These are phyloP conservation scores for Malus sylvestris DNA, from an alignment of 306 rosid genomes.

Conservation along the genomic window DNA sequence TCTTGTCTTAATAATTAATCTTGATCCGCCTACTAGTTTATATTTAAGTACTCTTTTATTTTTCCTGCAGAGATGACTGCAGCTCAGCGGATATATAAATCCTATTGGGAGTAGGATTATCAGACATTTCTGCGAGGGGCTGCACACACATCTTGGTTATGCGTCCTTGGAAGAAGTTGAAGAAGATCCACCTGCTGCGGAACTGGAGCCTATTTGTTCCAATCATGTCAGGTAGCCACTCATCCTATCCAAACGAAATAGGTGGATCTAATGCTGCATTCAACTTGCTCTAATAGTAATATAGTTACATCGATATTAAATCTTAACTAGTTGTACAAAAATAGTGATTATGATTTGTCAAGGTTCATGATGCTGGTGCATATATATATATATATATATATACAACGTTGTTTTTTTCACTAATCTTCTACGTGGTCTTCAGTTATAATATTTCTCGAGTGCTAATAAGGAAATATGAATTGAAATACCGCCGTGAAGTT, in stretches of 20 bases:
- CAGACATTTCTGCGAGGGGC: conserved; percentile 82
- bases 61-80: conserved; percentile 64
- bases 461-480: no score
- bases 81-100: conserved; percentile 89
- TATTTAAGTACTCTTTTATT: not conserved
- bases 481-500: no score
- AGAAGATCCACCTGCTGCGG: conserved; percentile 96
- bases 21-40: not conserved
- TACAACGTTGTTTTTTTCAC: no score
- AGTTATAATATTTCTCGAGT: no score
- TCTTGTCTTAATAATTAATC: not conserved
- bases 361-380: no score
- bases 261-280: conserved; percentile 15
- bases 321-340: no score
- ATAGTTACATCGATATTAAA: no score
- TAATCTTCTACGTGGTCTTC: no score
- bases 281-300: not conserved
- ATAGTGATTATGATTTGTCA: no score
- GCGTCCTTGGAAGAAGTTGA: conserved; percentile 72
- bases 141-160: conserved; percentile 72
- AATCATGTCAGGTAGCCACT: conserved; percentile 63
- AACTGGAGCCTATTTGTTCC: conserved; percentile 87
- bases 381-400: no score
- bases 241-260: not conserved
- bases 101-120: conserved; percentile 86